Base-by-base conservation (phyloP, 306 rosid species). In the Dalbergia cultrata region DNA sequence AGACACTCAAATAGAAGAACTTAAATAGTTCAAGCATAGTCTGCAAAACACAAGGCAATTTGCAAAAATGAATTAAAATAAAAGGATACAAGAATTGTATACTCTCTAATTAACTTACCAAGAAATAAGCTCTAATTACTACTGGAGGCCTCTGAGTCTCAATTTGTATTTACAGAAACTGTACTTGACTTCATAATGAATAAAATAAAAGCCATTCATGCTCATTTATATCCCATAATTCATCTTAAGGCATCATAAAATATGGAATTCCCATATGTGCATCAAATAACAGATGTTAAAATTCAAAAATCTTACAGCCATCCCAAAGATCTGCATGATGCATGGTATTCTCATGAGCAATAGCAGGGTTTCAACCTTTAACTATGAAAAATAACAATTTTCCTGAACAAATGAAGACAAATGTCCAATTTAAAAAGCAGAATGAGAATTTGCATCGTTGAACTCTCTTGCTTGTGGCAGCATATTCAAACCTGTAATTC, bases 401-500 rank as follows among this genome's bases (percentile, higher is more conserved):
- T n/a, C n/a, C n/a, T n/a, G n/a, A n/a, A n/a, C n/a, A n/a, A n/a
- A n/a, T n/a, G n/a, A n/a, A n/a, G n/a, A n/a, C n/a, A n/a, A n/a
- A n/a, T n/a, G n/a, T n/a, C n/a, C n/a, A n/a, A n/a, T 61, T 70
- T 8, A 19, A 78, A 77, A 58, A 70, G 74, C 31, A 75, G 58
- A 79, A 82, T 13, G 33, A 77, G 81, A 66, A 74, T 66, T 85
- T 95, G 91, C 98, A 35, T 95, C 99, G 70, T 95, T 93, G 78
- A 95, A 95, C 80, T 95, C 99, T 76, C 97, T 88, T 41, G 98
- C 98, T 83, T 95, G 99, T 52, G 97, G 97, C 70, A 95, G 87
- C 99, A 95, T 95, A 87, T 95, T 93, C 93, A 95, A 89, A 80
- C 99, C 99, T 31, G 98, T 95, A 11, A 96, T 95, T 79, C 99